These are phyloP conservation scores for Agastache rugosa DNA, from an alignment of 257 asterid genomes.

Conservation along the genomic window DNA sequence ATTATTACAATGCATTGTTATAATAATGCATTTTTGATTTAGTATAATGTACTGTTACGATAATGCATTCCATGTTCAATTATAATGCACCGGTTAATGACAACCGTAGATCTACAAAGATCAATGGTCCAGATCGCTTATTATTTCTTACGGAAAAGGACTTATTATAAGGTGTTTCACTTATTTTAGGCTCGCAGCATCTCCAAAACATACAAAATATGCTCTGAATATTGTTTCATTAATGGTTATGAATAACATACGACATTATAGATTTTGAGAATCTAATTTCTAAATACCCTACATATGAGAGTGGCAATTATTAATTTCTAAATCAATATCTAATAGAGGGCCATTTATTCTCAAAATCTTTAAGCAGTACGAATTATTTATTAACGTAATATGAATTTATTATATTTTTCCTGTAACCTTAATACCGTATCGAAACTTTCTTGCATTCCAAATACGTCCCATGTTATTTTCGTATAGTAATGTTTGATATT, in stretches of 20 bases:
- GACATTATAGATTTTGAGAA: background rate
- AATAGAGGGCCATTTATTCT: background rate
- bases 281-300: background rate
- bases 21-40: no score
- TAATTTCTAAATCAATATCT: background rate
- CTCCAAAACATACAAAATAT: background rate
- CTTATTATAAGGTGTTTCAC: background rate
- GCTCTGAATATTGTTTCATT: background rate
- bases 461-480: background rate
- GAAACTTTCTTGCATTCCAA: background rate
- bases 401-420: slow-evolving; percentile 25
- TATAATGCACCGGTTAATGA: no score
- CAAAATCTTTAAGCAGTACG: background rate
- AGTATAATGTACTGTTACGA: no score
- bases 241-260: background rate
- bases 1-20: no score
- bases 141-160: no score
- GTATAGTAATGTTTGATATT: background rate
- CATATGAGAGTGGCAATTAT: background rate
- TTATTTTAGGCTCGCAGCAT: background rate
- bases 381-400: background rate
- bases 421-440: background rate
- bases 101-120: no score
- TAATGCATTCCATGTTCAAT: no score
- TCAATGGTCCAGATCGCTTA: no score